Evolutionary conservation across 164 flowering plant genomes (phyloP), one percentile per base, ranked within the genome.

Genomic region (Vitis labrusca): DNA sequence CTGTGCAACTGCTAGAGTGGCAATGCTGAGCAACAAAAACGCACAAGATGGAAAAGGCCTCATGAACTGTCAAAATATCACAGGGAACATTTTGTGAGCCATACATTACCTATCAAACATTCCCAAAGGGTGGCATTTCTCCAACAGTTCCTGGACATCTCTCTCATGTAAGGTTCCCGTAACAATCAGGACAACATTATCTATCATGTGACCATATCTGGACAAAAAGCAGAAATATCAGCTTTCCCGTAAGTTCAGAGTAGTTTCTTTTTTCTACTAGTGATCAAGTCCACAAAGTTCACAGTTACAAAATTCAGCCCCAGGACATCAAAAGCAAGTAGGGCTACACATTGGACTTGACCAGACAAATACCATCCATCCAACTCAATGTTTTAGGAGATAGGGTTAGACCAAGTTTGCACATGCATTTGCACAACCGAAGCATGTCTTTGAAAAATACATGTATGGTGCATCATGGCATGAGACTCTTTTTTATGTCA

Each of bases 121-220:
- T 70, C 99, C 99, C 82, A 96, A 76, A 30, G 99, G 99, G 67
- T 96, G 99, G 80, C 99, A 96, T 75, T 96, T 96, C 85, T 96
- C 99, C 70, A 96, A 73, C 48, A 96, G 77, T 76, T 96, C 99
- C 53, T 96, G 96, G 70, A 96, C 98, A 87, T 96, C 99, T 80
- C 99, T 91, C 91, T 96, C 99, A 76, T 96, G 99, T 84, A 96
- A 79, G 60, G 99, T 93, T 69, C 99, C 99, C 78, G 98, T 96
- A 19, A 96, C 99, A 82, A 96, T 96, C 73, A 96, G 88, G 64
- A 96, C 98, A 78, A 91, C 97, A 85, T 96, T 96, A 84, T 96
- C 99, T 66, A 96, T 96, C 99, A 96, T 96, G 86, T 96, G 99
- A 56, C 99, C 99, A 81, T 93, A 96, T 75, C 99, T 96, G 81